phyloP scores from a whole-genome alignment of 1,139 yeast species.

The Scheffersomyces insectosa region DNA sequence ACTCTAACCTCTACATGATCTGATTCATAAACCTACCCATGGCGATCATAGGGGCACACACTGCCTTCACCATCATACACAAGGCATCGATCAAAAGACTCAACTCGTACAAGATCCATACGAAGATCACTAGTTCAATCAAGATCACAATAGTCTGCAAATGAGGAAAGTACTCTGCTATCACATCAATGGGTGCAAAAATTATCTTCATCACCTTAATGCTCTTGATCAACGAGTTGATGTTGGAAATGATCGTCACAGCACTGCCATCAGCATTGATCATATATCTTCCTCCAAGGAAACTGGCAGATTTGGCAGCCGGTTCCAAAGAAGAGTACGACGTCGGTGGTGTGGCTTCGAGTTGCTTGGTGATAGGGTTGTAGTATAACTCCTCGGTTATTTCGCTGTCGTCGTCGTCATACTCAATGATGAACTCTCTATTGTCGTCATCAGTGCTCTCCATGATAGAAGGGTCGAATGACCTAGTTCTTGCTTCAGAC shows the following conservation, averaged over 20 bases:
- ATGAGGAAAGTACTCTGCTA: slow-evolving; percentile 40
- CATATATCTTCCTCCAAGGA: neutral
- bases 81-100: slow-evolving; percentile 46
- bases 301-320: neutral
- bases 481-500: neutral
- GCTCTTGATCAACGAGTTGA: slow-evolving; percentile 36
- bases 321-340: slow-evolving; percentile 18
- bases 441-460: slow-evolving; percentile 4
- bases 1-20: slow-evolving; percentile 23
- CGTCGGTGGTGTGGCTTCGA: slow-evolving; percentile 36
- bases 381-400: slow-evolving; percentile 32
- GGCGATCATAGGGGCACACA: slow-evolving; percentile 53
- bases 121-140: slow-evolving; percentile 38
- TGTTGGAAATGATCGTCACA: slow-evolving; percentile 20
- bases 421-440: slow-evolving; percentile 33
- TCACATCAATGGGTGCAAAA: slow-evolving; percentile 46
- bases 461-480: slow-evolving; percentile 6
- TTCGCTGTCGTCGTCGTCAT: slow-evolving; percentile 28
- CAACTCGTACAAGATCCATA: slow-evolving; percentile 47
- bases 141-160: slow-evolving; percentile 42
- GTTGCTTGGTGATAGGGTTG: slow-evolving; percentile 35
- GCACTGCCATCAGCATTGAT: slow-evolving; percentile 4
- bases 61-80: slow-evolving; percentile 48
- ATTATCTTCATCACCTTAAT: slow-evolving; percentile 38
- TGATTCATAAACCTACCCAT: slow-evolving; percentile 47